Conservation (phyloP, 495 filamentous ascomycete species). For the Glarea lozoyensis region DNA sequence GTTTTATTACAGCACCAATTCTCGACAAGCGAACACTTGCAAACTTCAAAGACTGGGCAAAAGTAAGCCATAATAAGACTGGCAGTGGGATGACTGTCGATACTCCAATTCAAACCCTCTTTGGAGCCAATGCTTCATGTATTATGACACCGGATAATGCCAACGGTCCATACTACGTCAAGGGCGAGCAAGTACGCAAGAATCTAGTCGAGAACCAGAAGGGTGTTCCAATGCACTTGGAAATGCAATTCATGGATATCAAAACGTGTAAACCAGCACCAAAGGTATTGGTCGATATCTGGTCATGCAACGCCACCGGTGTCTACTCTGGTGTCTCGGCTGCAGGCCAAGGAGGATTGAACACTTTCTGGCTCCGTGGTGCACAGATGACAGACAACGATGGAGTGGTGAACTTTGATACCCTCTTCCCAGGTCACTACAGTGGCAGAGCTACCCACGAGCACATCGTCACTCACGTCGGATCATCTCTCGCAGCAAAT, state of each 20-base stretch:
- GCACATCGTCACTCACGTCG: constrained; percentile 40
- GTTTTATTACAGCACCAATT: not conserved
- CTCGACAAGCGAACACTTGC: not conserved
- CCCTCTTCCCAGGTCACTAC: constrained; percentile 54
- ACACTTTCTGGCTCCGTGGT: constrained; percentile 42
- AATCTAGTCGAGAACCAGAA: constrained; percentile 36
- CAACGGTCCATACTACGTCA: constrained; percentile 46
- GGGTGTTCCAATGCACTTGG: constrained; percentile 43
- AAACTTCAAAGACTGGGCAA: constrained; percentile 1
- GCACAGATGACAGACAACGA: constrained; percentile 41
- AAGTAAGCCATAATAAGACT: not conserved
- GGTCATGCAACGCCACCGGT: constrained; percentile 42
- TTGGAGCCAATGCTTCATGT: constrained; percentile 39
- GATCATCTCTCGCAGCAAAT: constrained; percentile 34
- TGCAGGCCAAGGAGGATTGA: constrained; percentile 26
- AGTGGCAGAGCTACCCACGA: constrained; percentile 46
- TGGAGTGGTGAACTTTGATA: constrained; percentile 45
- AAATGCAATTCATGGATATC: constrained; percentile 46
- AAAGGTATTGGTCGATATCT: constrained; percentile 43
- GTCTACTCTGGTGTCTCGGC: constrained; percentile 3
- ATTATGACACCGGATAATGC: constrained; percentile 41
- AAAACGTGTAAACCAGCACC: constrained; percentile 40
- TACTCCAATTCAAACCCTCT: constrained; percentile 23
- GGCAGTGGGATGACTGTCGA: not conserved
- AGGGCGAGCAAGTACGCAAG: constrained; percentile 43